These are phyloP conservation scores for Spizellomyces sp. DNA, from an alignment of 192 early-diverging fungal species.

Conservation along the genomic window DNA sequence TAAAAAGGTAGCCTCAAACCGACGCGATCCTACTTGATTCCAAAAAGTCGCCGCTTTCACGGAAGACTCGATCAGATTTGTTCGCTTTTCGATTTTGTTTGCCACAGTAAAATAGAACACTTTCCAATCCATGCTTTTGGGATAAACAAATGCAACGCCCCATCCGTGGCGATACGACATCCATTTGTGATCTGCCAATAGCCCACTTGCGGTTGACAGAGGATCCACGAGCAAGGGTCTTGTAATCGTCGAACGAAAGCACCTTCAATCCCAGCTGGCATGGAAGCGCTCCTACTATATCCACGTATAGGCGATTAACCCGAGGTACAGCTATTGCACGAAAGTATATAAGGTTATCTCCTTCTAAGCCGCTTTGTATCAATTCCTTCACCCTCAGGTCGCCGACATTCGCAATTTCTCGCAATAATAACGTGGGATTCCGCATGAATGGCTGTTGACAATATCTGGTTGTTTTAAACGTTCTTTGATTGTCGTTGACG, in stretches of 20 bases:
- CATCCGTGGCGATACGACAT: slow-evolving; percentile 11
- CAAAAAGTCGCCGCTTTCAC: background rate
- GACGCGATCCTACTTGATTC: slow-evolving; percentile 11
- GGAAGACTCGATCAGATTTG: background rate
- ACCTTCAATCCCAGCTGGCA: background rate
- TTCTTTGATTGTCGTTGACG: too few relatives aligned
- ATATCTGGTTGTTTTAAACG: too few relatives aligned
- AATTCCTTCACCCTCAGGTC: background rate
- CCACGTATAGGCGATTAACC: slow-evolving; percentile 8
- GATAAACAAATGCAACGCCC: slow-evolving; percentile 20
- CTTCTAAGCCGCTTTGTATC: slow-evolving; percentile 7
- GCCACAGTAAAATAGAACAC: slow-evolving; percentile 10
- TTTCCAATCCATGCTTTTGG: slow-evolving; percentile 20
- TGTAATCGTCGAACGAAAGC: background rate
- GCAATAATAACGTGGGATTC: slow-evolving; percentile 6
- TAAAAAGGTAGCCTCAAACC: too few relatives aligned
- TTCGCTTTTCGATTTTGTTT: background rate
- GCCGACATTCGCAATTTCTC: slow-evolving; percentile 1
- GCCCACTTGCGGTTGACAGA: background rate
- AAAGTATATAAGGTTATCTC: background rate
- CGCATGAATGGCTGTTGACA: too few relatives aligned
- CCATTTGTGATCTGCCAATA: slow-evolving; percentile 7
- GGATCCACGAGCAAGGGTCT: background rate
- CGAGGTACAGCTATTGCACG: too few relatives aligned
- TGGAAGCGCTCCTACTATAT: slow-evolving; percentile 4